Evolutionary conservation across 257 asterid genomes (phyloP).

Genomic region (Knoxia roxburghii): DNA sequence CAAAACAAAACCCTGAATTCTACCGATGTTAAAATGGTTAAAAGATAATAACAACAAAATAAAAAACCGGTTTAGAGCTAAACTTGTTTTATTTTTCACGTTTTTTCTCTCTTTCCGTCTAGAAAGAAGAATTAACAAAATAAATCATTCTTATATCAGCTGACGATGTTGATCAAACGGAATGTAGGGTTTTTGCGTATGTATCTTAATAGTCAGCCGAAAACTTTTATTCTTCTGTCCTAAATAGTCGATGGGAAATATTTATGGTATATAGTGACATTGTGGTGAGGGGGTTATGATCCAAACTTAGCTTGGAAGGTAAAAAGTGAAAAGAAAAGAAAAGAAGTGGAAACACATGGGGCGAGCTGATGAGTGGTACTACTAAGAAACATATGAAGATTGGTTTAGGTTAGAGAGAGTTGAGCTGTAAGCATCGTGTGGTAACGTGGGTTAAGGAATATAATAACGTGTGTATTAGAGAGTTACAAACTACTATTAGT

Average conservation of each 20-base stretch:
- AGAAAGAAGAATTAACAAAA: background rate
- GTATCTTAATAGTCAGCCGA: no score
- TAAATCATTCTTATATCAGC: background rate
- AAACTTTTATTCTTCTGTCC: no score
- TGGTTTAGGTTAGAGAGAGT: constrained; percentile 13
- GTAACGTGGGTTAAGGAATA: constrained; percentile 91
- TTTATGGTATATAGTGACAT: no score
- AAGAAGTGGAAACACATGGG: background rate
- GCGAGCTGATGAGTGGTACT: background rate
- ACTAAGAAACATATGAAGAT: background rate
- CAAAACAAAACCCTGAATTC: constrained; percentile 3
- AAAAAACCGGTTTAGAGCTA: background rate
- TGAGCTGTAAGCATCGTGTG: constrained; percentile 93
- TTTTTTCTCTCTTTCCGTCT: background rate
- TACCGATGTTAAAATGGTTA: background rate
- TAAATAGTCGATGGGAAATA: no score
- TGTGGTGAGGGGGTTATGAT: background rate
- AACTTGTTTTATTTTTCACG: no score
- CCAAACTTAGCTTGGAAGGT: constrained; percentile 2
- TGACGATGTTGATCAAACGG: no score
- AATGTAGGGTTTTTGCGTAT: no score
- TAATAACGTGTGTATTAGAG: constrained; percentile 53
- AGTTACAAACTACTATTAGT: constrained; percentile 26
- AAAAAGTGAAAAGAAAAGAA: constrained; percentile 6
- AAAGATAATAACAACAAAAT: background rate